These are phyloP conservation scores for Withania somnifera DNA, from an alignment of 305 asterid genomes.

Conservation along the genomic window DNA sequence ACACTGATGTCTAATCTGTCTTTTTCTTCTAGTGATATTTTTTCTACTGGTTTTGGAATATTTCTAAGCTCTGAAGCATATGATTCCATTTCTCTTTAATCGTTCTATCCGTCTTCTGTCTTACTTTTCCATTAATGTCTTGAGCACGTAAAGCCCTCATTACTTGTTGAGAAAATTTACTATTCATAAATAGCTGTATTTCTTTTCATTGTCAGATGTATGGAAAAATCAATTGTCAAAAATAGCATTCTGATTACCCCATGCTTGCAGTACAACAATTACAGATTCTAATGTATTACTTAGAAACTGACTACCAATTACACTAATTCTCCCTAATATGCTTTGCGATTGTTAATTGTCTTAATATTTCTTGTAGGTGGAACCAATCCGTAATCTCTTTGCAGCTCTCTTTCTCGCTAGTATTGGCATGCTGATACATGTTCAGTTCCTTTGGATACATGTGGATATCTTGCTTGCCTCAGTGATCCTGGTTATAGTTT, in stretches of 20 bases:
- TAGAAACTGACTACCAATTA: neutral
- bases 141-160: neutral
- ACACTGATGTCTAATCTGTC: neutral
- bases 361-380: slow-evolving; percentile 53
- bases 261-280: neutral
- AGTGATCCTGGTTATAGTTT: slow-evolving; percentile 75
- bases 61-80: neutral
- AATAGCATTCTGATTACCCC: neutral
- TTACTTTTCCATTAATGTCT: neutral
- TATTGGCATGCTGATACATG: slow-evolving; percentile 92
- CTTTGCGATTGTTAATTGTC: neutral
- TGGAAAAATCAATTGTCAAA: neutral
- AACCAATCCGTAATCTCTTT: slow-evolving; percentile 91
- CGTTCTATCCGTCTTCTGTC: neutral
- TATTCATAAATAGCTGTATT: neutral
- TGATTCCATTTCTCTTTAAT: neutral
- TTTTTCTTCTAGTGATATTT: neutral
- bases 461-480: slow-evolving; percentile 92
- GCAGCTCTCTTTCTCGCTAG: slow-evolving; percentile 97
- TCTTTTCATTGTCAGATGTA: neutral
- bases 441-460: slow-evolving; percentile 94
- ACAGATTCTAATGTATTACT: neutral
- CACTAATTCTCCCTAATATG: neutral
- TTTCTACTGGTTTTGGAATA: neutral
- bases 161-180: neutral